phyloP scores from a whole-genome alignment of 768 basidiomycete genomes.

The Rhodosporidiobolus sp. region DNA sequence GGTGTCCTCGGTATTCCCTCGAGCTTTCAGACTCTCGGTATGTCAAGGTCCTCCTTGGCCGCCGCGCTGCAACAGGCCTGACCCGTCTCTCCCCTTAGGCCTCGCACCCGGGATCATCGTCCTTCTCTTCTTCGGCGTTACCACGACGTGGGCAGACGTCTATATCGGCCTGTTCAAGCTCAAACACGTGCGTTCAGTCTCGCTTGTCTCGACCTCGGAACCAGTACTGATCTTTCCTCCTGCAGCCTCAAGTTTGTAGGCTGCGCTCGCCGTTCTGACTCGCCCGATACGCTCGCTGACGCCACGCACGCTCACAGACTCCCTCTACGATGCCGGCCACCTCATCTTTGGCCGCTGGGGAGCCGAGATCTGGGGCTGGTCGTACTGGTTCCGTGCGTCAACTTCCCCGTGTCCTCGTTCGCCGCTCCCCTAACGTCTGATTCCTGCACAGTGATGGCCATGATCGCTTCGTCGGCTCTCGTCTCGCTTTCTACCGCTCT shows the following conservation, averaged over 20 bases:
- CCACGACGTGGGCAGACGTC: neutral
- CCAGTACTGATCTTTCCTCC: no score
- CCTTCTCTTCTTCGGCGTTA: neutral
- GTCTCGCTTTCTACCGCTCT: constrained; percentile 48
- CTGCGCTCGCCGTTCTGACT: no score
- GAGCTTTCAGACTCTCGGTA: neutral
- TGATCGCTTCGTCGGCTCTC: constrained; percentile 44
- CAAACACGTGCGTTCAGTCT: neutral
- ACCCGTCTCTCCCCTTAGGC: no score
- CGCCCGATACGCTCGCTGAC: no score
- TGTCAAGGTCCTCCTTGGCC: no score
- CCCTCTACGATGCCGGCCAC: neutral
- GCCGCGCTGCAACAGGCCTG: no score
- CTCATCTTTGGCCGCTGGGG: neutral
- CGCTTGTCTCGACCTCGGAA: no score
- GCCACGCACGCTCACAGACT: no score
- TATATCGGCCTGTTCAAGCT: constrained; percentile 3
- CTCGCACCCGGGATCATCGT: constrained; percentile 2
- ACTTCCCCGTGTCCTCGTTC: no score
- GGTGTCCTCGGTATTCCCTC: constrained; percentile 6
- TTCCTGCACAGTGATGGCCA: no score
- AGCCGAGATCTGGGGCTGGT: neutral
- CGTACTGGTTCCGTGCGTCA: neutral
- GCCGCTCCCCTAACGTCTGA: no score
- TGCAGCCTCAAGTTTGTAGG: no score